phyloP scores from a whole-genome alignment of 2,329 filamentous ascomycete genomes.

The Xylaria hypoxylon region DNA sequence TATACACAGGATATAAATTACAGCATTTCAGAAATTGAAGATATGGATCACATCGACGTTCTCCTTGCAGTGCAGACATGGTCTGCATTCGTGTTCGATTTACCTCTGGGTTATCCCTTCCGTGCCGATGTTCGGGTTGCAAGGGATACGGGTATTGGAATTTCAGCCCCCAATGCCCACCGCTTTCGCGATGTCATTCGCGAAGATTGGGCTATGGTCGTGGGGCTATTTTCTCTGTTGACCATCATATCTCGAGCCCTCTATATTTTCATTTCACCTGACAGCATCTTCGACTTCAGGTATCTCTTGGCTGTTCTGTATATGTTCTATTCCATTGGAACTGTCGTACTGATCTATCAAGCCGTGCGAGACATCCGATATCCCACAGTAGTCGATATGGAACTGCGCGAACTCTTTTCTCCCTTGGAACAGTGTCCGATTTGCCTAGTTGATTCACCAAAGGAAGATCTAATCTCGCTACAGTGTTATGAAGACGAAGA shows the following conservation, averaged over 20 bases:
- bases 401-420: background rate
- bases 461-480: background rate
- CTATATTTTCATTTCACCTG: background rate
- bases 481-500: background rate
- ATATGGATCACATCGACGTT: too few species aligned
- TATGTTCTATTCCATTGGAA: background rate
- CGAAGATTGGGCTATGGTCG: background rate
- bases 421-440: background rate
- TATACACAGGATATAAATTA: too few species aligned
- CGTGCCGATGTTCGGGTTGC: too few species aligned
- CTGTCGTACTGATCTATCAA: background rate
- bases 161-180: background rate
- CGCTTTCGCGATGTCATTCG: constrained; percentile 5
- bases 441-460: background rate
- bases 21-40: too few species aligned
- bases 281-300: background rate
- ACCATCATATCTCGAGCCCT: background rate
- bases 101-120: too few species aligned
- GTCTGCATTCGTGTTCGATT: background rate
- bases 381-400: background rate
- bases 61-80: background rate
- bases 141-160: background rate
- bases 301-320: constrained; percentile 1
- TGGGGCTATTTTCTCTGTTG: background rate
- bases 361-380: background rate